Evolutionary conservation across 805 yeast genomes (phyloP).

Genomic region (Teunomyces barrocoloradensis): DNA sequence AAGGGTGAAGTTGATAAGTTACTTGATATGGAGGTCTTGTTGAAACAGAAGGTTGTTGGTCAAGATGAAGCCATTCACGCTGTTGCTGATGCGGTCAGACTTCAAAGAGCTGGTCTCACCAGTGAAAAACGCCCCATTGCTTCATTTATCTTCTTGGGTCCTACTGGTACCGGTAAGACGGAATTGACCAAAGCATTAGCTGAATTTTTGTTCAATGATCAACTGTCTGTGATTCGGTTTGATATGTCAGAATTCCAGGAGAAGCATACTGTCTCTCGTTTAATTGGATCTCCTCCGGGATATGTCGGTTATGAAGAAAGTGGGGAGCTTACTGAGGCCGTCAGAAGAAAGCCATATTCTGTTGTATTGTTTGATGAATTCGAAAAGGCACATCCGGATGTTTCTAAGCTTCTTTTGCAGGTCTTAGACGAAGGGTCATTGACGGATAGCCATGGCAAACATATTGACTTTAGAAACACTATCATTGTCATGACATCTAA

Average conservation of each 20-base stretch:
- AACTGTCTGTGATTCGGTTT: conserved; percentile 80
- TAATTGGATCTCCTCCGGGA: conserved; percentile 98
- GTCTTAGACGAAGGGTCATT: conserved; percentile 93
- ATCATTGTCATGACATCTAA: conserved; percentile 96
- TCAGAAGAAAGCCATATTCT: conserved; percentile 90
- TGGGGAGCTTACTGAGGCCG: conserved; percentile 96
- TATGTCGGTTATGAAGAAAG: conserved; percentile 95
- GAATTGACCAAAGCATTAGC: conserved; percentile 92
- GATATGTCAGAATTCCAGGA: conserved; percentile 99
- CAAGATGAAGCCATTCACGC: conserved; percentile 93
- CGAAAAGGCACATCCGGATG: conserved; percentile 95
- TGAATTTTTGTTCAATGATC: conserved; percentile 87
- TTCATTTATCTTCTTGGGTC: conserved; percentile 93
- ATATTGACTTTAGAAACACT: conserved; percentile 91
- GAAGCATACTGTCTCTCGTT: conserved; percentile 82
- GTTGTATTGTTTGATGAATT: conserved; percentile 93
- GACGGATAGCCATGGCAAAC: conserved; percentile 93
- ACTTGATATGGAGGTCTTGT: conserved; percentile 77
- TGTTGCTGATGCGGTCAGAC: conserved; percentile 88
- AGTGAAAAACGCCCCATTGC: conserved; percentile 95
- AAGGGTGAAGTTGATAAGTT: conserved; percentile 93
- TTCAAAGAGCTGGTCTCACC: conserved; percentile 95
- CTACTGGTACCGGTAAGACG: conserved; percentile 98
- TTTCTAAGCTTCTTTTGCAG: conserved; percentile 85
- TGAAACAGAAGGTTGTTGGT: conserved; percentile 81